Evolutionary conservation across 2,329 filamentous ascomycete species (phyloP), one percentile per base, ranked within the genome.

Genomic region (Stagonosporopsis tanaceti): DNA sequence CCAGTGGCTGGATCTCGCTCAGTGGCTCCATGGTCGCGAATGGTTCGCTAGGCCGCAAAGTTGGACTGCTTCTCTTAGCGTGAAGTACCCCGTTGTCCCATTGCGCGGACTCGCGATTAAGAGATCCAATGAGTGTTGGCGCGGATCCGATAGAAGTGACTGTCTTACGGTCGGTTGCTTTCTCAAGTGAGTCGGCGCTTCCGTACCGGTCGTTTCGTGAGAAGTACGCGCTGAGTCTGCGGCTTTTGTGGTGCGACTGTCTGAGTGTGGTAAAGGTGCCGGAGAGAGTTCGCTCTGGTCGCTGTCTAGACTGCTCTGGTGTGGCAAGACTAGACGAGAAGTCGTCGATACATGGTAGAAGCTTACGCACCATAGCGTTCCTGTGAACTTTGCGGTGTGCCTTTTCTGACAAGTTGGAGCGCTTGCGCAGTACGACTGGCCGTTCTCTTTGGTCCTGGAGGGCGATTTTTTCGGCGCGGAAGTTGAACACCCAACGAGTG

Each of bases 401-500:
- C 59, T 71, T 47, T 15, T 68, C 61, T 2, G 71, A 73, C 3
- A 69, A 62, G 48, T 66, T 65, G 17, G 67, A 69, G 15, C 63
- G 63, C 44, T 67, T 71, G 62, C 69, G 70, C 64, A 71, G 69
- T 56, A 66, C 67, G 57, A 69, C 63, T 28, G 57, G 66, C 30
- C 66, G 67, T 60, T 70, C 65, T 48, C 73, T 70, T 4, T 64
- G 71, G 40, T 74, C 72, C 24, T 44, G 39, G 20, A 71, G 71
- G n/a, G 66, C 70, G 12, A 71, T 62, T 53, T 75, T 72, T 3
- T 37, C 27, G 17, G 70, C 71, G 11, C 64, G 64, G 59, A 76
- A 76, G 59, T 76, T 72, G 60, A 76, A 75, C 25, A 77, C 72
- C 75, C 76, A 77, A 40, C 75, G 74, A 6, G 75, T 76, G 28